Base-by-base conservation (phyloP, 257 asterid genomes). In the Ophiorrhiza pumila region DNA sequence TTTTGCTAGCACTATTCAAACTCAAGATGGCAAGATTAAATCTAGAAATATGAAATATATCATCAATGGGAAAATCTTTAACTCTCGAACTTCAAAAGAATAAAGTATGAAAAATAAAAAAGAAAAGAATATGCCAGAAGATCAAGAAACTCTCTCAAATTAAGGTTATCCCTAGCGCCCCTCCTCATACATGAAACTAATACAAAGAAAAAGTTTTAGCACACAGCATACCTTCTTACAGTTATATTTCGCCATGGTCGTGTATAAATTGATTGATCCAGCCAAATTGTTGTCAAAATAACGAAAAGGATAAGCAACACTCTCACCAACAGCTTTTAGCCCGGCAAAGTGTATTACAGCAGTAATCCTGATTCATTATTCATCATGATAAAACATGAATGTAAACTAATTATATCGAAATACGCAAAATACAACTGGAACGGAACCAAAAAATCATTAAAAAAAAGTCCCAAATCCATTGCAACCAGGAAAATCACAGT, bases 331-430 rank as follows among this genome's bases (percentile, higher is more conserved):
- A 76, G 98, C 97, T 84, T 94, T 94, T 60, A 86, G 97, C 72
- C 96, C 97, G 58, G 98, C 98, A 84, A 94, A 94, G 81, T 94
- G 98, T 46, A 94, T 79, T 58, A 94, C 98, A 68, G 97, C 98
- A 76, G 80, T 90, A 86, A 89, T 86, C 85, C 98, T 94, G 49
- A 37, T 34, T 23, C 53, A 41, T 27, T 11, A 55, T 66, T 31
- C 57, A 72, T 45, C 31, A 59, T 39, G 50, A 58, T 57, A 65
- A 53, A 31, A n/a, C 56, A 25, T 10, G 46, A 55, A 34, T 32
- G 14, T 25, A 12, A 7, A n/a, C 60, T 49, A 29, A 63, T 12
- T 52, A 39, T 47, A 71, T 56, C 69, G 56, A 37, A 37, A 57
- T 43, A 20, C 10, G 39, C 63, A 67, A 17, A 42, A 47, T 11